Evolutionary conservation across 2,329 filamentous ascomycete genomes (phyloP), one percentile per base, ranked within the genome.

Genomic region (Aspergillus floridensis): DNA sequence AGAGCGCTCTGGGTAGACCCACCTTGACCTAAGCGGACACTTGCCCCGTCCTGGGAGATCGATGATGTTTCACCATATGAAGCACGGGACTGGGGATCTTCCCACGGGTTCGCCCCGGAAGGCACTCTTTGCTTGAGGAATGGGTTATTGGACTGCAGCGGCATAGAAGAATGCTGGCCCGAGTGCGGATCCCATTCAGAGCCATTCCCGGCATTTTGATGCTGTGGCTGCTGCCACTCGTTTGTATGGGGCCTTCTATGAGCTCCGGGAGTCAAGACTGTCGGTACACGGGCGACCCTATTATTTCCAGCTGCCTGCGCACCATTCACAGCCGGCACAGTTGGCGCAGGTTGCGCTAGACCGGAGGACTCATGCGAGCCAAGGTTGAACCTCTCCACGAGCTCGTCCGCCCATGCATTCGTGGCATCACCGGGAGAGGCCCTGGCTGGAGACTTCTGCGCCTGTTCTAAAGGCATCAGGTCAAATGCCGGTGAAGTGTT

Each of bases 121-220:
- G 61, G 56, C 21, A 67, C 61, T 31, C 67, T 66, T 2, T 70
- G 59, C 56, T 72, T 76, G 53, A 77, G 49, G 48, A 77, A 77
- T 5, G 75, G 75, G 44, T 77, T 77, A 52, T 77, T 77, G 16
- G 75, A 77, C 55, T 68, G 72, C 24, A 77, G 65, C 49, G 70
- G 72, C 32, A 68, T 62, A 0, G 72, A 67, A 19, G 64, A 53
- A 44, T 44, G 38, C 38, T 64, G 14, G 16, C 59, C 56, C 32
- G 59, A 38, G 26, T 70, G 60, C 52, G 38, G 38, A 44, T 71
- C 69, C 57, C 68, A 66, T 22, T 64, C 61, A 16, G 62, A 56
- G 12, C 55, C 32, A 31, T 68, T 62, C 16, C 44, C 55, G 16
- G 55, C 41, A 4, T 49, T 55, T 29, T 62, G 41, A 14, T 59